A percentile compares a stretch with the other conserved stretches of the same genome.
These are phyloP conservation scores for Corymbia citriodora DNA, from an alignment of 441 rosid genomes.

Conservation along the genomic window DNA sequence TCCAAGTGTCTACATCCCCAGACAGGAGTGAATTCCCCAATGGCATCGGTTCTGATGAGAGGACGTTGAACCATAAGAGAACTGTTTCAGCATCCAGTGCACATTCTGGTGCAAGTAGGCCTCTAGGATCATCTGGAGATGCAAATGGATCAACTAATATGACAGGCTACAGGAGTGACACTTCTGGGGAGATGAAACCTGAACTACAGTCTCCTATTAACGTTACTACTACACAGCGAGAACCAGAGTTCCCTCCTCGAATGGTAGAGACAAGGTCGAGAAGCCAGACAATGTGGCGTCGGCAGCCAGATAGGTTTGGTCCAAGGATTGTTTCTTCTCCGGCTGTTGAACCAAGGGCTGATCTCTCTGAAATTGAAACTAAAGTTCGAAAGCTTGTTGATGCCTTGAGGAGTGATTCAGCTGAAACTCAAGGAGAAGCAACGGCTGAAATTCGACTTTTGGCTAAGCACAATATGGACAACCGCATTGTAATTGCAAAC, in stretches of 20 bases:
- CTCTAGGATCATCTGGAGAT: conserved; percentile 38
- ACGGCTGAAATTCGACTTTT: conserved; percentile 51
- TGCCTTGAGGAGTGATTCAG: conserved; percentile 50
- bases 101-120: conserved; percentile 32
- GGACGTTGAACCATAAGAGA: conserved; percentile 36
- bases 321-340: conserved; percentile 65
- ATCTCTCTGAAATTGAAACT: conserved; percentile 68
- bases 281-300: conserved; percentile 58
- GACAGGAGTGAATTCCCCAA: conserved; percentile 37
- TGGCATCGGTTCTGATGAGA: conserved; percentile 28
- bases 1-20: conserved; percentile 41
- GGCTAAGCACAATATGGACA: conserved; percentile 74
- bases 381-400: conserved; percentile 61
- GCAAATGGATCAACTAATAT: conserved; percentile 57
- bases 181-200: conserved; percentile 64
- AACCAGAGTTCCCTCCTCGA: conserved; percentile 48
- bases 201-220: conserved; percentile 35
- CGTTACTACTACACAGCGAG: conserved; percentile 33
- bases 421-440: conserved; percentile 58
- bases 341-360: conserved; percentile 52
- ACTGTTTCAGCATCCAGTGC: conserved; percentile 53
- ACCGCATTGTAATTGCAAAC: conserved; percentile 71
- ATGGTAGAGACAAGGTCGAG: conserved; percentile 48
- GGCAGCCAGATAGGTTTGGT: conserved; percentile 62
- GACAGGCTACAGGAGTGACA: conserved; percentile 54